phyloP scores from a whole-genome alignment of 371 early-diverging fungal species.

The Lichtheimia ramosa region DNA sequence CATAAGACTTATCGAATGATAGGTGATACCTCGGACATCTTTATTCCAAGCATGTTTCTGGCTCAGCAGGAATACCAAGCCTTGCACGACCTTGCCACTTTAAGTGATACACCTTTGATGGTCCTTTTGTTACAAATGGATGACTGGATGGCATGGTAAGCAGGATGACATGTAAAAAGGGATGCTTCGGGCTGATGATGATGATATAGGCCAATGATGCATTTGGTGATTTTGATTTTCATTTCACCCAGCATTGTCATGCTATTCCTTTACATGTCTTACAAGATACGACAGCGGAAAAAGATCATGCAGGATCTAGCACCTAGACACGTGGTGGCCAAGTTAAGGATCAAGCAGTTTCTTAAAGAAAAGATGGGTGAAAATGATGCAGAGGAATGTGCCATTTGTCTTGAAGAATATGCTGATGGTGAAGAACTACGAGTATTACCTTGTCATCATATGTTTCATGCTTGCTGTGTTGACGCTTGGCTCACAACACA shows the following conservation, averaged over 20 bases:
- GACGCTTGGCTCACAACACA: constrained; percentile 84
- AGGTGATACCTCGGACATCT: constrained; percentile 75
- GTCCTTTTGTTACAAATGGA: constrained; percentile 32
- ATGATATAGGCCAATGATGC: constrained; percentile 58
- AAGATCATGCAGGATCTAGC: constrained; percentile 63
- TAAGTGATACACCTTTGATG: constrained; percentile 43
- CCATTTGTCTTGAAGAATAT: constrained; percentile 94
- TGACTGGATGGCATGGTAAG: constrained; percentile 36
- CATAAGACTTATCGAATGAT: constrained; percentile 5
- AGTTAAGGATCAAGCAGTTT: constrained; percentile 62
- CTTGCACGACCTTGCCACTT: constrained; percentile 41
- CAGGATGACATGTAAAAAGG: neutral
- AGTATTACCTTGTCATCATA: constrained; percentile 86
- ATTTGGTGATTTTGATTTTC: constrained; percentile 67
- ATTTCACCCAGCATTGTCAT: constrained; percentile 74
- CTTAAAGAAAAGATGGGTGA: constrained; percentile 49
- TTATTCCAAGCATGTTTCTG: constrained; percentile 78
- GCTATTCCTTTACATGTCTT: constrained; percentile 67
- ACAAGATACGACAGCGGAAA: constrained; percentile 63
- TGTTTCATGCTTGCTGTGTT: constrained; percentile 90
- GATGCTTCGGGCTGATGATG: neutral
- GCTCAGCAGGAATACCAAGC: constrained; percentile 64
- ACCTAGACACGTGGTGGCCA: constrained; percentile 63
- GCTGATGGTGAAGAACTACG: constrained; percentile 76
- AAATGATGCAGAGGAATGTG: constrained; percentile 79